A percentile compares a stretch with the other conserved stretches of the same genome.
Conservation (phyloP, 139 green algal genomes). For the Tetratostichococcus sp. region DNA sequence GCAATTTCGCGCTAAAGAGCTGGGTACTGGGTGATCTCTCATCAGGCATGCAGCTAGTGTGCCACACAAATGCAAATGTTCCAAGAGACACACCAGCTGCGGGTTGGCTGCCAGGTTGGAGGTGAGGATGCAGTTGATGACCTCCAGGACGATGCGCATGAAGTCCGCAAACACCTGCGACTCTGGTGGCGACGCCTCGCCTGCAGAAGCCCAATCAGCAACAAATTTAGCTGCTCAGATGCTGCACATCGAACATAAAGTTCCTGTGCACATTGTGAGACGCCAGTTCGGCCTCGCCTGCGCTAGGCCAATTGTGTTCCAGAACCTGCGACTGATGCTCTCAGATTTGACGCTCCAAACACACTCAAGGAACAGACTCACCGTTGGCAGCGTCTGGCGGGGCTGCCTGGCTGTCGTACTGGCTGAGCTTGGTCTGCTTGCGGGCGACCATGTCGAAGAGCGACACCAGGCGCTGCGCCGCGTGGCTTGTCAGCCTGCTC, state of each 20-base stretch:
- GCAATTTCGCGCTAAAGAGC: no score
- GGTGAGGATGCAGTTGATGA: constrained; percentile 77
- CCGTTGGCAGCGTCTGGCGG: background rate
- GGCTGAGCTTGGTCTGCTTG: background rate
- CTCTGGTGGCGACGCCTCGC: constrained; percentile 18
- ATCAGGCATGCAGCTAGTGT: no score
- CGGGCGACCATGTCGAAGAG: constrained; percentile 58
- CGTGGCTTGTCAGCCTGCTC: constrained; percentile 57
- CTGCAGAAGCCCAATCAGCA: background rate
- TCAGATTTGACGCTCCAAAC: no score
- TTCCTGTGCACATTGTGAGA: no score
- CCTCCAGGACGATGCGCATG: constrained; percentile 80
- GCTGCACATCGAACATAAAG: no score
- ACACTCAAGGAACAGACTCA: background rate
- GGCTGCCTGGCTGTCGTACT: background rate
- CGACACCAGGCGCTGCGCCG: constrained; percentile 69
- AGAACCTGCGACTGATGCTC: no score
- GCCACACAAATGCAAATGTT: no score
- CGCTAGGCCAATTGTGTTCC: no score
- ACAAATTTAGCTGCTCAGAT: no score
- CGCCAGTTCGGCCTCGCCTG: no score
- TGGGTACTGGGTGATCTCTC: no score
- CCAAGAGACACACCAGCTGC: background rate
- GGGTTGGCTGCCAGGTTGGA: constrained; percentile 27
- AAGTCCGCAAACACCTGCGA: constrained; percentile 78